Percentiles rank a stretch among this genome's conserved stretches.
Evolutionary conservation across 805 yeast species (phyloP).

Genomic region (Clavispora vitiphila): DNA sequence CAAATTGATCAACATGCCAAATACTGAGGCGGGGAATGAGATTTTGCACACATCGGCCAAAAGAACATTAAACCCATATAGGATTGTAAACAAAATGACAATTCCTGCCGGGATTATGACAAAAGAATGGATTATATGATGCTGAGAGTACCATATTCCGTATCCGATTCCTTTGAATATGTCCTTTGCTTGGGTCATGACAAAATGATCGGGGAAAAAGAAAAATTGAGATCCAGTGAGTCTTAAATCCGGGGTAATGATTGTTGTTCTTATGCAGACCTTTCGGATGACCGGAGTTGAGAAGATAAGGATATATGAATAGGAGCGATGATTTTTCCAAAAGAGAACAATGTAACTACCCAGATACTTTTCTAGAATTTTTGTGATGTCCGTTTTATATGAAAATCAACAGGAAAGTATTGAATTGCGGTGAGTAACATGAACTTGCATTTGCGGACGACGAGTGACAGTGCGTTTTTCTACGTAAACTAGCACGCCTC

Average conservation of each 20-base stretch:
- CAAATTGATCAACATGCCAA: conserved; percentile 61
- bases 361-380: too few species aligned
- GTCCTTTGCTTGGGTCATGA: conserved; percentile 3
- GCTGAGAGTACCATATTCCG: conserved; percentile 30
- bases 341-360: neutral
- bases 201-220: neutral
- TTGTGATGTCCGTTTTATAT: too few species aligned
- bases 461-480: neutral
- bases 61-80: conserved; percentile 51
- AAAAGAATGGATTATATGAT: conserved; percentile 33
- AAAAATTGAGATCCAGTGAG: neutral
- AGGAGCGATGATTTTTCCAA: neutral
- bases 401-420: neutral
- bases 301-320: neutral
- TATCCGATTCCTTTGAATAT: conserved; percentile 17
- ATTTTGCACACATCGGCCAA: conserved; percentile 41
- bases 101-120: conserved; percentile 47
- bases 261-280: neutral
- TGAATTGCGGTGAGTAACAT: neutral
- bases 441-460: neutral
- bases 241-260: conserved; percentile 1
- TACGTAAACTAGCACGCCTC: too few species aligned
- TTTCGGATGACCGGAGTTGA: neutral
- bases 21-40: conserved; percentile 65
- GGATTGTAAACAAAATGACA: conserved; percentile 36